Evolutionary conservation across 2,329 filamentous ascomycete species (phyloP).

Genomic region (Neophaeococcomyces mojaviensis): DNA sequence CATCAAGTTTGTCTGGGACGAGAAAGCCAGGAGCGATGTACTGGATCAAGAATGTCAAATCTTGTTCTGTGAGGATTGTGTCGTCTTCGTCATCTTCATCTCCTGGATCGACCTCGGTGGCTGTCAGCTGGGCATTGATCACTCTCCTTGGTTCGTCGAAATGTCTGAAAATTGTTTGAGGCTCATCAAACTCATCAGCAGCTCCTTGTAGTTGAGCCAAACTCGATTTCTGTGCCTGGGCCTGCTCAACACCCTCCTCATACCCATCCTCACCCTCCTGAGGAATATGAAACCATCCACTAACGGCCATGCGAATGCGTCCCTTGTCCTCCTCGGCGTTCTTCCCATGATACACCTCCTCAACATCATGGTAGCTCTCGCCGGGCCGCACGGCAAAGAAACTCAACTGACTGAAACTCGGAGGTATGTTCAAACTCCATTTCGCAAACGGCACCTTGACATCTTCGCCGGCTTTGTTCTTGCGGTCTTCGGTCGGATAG

Average conservation of each 20-base stretch:
- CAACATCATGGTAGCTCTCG: conserved; percentile 98
- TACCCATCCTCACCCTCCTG: conserved; percentile 91
- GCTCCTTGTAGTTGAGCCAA: conserved; percentile 87
- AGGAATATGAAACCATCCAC: conserved; percentile 97
- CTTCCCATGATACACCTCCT: conserved; percentile 78
- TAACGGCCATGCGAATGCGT: conserved; percentile 86
- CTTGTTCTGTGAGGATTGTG: conserved; percentile 62
- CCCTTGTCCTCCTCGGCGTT: conserved; percentile 54
- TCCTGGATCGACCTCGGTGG: conserved; percentile 23
- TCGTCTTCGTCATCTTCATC: conserved; percentile 40
- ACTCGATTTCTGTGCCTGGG: conserved; percentile 79
- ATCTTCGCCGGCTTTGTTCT: conserved; percentile 61
- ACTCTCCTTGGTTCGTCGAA: conserved; percentile 28
- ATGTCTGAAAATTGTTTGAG: conserved; percentile 53
- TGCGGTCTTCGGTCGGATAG: conserved; percentile 63
- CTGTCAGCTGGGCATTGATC: conserved; percentile 30
- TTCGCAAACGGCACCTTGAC: conserved; percentile 77
- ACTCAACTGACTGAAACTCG: conserved; percentile 92
- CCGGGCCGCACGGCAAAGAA: conserved; percentile 98
- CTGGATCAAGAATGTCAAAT: conserved; percentile 82
- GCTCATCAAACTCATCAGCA: conserved; percentile 72
- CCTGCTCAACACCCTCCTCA: conserved; percentile 78
- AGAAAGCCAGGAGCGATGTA: conserved; percentile 88
- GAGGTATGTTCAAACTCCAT: conserved; percentile 73
- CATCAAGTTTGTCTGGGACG: conserved; percentile 81